These are phyloP conservation scores for Trichoderma pleuroti DNA, from an alignment of 2,329 filamentous ascomycete genomes.

Conservation along the genomic window DNA sequence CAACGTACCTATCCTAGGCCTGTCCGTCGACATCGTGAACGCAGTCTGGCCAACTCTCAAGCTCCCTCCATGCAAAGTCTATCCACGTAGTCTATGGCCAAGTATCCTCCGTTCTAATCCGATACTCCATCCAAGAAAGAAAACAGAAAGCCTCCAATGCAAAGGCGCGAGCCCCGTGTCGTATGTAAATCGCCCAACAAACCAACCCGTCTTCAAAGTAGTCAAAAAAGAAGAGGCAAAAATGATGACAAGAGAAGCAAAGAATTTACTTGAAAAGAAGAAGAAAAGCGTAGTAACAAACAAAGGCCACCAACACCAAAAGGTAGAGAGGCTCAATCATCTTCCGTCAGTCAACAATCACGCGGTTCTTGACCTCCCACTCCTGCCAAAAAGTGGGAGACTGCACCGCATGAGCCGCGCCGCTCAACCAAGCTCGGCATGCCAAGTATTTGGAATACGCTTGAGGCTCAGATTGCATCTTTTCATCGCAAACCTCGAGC, in stretches of 20 bases:
- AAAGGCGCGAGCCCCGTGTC: not conserved
- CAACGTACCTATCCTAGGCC: not conserved
- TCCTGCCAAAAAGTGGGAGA: slow-evolving; percentile 40
- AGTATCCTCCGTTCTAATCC: not conserved
- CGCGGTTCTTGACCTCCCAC: slow-evolving; percentile 30
- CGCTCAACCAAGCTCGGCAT: slow-evolving; percentile 45
- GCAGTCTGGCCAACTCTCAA: not conserved
- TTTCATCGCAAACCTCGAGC: slow-evolving; percentile 44
- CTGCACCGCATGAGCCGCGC: slow-evolving; percentile 37
- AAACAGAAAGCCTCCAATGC: not conserved
- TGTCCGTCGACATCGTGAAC: not conserved
- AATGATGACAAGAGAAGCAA: not conserved
- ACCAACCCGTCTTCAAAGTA: not conserved
- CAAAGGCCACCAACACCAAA: not conserved
- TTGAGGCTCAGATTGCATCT: slow-evolving; percentile 33
- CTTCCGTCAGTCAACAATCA: not conserved
- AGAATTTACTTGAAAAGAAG: not conserved
- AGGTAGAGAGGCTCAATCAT: no score
- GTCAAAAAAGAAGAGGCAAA: not conserved
- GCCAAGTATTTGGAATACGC: slow-evolving; percentile 44
- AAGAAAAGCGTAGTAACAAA: no score
- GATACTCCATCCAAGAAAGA: not conserved
- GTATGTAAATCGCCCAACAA: not conserved
- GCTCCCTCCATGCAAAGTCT: not conserved
- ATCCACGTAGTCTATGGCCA: not conserved